Evolutionary conservation across 495 filamentous ascomycete genomes (phyloP).

Genomic region (Endocarpon pusillum): DNA sequence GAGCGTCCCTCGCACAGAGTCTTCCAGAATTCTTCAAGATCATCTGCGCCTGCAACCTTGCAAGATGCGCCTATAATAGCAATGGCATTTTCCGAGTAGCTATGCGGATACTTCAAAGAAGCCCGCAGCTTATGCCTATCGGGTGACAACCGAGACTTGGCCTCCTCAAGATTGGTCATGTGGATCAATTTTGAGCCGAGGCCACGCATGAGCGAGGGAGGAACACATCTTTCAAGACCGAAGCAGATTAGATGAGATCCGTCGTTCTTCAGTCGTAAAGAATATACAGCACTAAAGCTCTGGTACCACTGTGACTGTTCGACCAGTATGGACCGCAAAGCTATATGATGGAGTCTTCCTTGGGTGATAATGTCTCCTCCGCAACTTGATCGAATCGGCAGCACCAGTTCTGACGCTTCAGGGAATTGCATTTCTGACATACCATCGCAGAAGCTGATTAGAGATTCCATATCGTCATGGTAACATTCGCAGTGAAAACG

Average conservation of each 20-base stretch:
- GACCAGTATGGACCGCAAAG: slow-evolving; percentile 22
- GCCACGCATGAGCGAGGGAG: slow-evolving; percentile 16
- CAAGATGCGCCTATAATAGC: slow-evolving; percentile 36
- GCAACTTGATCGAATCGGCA: slow-evolving; percentile 15
- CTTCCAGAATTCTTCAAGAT: slow-evolving; percentile 28
- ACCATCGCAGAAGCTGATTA: slow-evolving; percentile 13
- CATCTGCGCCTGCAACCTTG: slow-evolving; percentile 30
- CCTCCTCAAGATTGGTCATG: slow-evolving; percentile 10
- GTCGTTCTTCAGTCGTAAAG: slow-evolving; percentile 3
- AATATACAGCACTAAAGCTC: slow-evolving; percentile 12
- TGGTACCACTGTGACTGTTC: slow-evolving; percentile 26
- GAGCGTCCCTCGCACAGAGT: slow-evolving; percentile 23
- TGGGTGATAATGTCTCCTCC: slow-evolving; percentile 8
- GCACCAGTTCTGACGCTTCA: slow-evolving; percentile 16
- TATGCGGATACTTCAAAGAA: background rate
- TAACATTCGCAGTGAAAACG: slow-evolving; percentile 18
- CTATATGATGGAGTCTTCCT: slow-evolving; percentile 16
- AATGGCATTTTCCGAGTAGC: slow-evolving; percentile 18
- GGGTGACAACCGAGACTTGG: background rate
- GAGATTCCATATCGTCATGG: slow-evolving; percentile 1
- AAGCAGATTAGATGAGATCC: slow-evolving; percentile 19
- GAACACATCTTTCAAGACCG: slow-evolving; percentile 25
- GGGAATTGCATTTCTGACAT: slow-evolving; percentile 20
- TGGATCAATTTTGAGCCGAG: slow-evolving; percentile 12
- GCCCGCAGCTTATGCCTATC: background rate